Evolutionary conservation across 1,139 yeast species (phyloP), one percentile per base, ranked within the genome.

Genomic region (Hemisphaericaspora xylofermentans): DNA sequence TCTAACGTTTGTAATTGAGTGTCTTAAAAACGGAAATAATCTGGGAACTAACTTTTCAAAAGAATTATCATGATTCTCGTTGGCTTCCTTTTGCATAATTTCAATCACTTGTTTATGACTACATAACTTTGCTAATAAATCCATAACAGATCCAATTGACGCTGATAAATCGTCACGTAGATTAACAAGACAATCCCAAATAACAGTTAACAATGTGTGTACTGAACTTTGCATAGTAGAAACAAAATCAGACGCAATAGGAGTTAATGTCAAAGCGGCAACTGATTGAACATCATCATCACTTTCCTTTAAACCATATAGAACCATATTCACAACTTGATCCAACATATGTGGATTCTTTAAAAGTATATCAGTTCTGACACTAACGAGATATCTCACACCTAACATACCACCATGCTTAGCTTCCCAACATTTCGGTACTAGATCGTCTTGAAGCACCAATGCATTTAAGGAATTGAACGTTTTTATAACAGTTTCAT

Each of bases 381-480:
- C 91, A 49, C 96, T 85, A 4, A 91, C 98, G 53, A 93, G 83
- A 63, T 94, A 94, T 44, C 96, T 72, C 41, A 94, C 71, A 0
- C 98, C 98, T 19, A 94, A 75, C 84, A 94, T 83, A 36, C 98
- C 99, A 49, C 98, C 98, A 68, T 94, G 98, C 45, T 94, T 88
- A 1, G 97, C 98, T 60, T 94, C 98, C 98, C 98, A 94, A 42
- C 85, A 76, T 18, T 61, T 53, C 22, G 63, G 60, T 33, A 78
- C 76, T 55, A 50, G 36, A 16, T 58, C 64, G 38, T 83, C 79
- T 61, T 94, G 98, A 41, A 86, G 63, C 1, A 89, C 88, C 43
- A 94, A 69, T 38, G 78, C 74, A 44, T 81, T 78, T 42, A 94
- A 71, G 25, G 84, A 82, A 17, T 69, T 57, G 58, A 91, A 93